phyloP scores from a whole-genome alignment of 768 basidiomycete genomes.

The Tulasnella sp. region DNA sequence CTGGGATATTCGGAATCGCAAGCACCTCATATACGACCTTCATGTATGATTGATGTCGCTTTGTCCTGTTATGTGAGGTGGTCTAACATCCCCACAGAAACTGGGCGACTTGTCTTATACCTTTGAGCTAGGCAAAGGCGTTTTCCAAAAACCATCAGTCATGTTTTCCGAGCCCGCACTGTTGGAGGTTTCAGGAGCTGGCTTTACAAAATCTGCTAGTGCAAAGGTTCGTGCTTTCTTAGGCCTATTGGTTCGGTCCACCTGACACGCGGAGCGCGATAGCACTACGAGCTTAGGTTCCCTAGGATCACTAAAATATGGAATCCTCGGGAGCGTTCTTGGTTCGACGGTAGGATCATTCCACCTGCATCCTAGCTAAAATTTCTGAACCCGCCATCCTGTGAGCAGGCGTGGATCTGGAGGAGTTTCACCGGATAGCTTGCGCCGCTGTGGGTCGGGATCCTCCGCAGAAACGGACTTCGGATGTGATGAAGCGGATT shows the following conservation, averaged over 20 bases:
- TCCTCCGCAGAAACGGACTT: slow-evolving; percentile 47
- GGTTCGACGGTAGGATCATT: slow-evolving; percentile 47
- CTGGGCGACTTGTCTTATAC: slow-evolving; percentile 49
- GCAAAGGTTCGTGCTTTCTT: slow-evolving; percentile 48
- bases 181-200: slow-evolving; percentile 74
- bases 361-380: not conserved
- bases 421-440: slow-evolving; percentile 54
- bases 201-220: slow-evolving; percentile 66
- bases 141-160: slow-evolving; percentile 49
- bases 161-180: slow-evolving; percentile 62
- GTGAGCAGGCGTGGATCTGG: slow-evolving; percentile 43
- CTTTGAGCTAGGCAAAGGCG: slow-evolving; percentile 48
- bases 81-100: not conserved
- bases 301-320: slow-evolving; percentile 72
- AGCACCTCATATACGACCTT: slow-evolving; percentile 36
- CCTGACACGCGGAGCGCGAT: not conserved
- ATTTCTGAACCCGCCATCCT: not conserved
- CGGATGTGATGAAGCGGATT: slow-evolving; percentile 46
- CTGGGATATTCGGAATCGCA: slow-evolving; percentile 54
- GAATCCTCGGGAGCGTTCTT: slow-evolving; percentile 59
- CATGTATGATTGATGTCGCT: slow-evolving; percentile 21
- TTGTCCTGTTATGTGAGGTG: not conserved
- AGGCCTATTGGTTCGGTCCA: slow-evolving; percentile 9
- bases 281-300: slow-evolving; percentile 84
- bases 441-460: slow-evolving; percentile 55